Conservation (phyloP, 306 rosid genomes). For the Datisca glomerata region DNA sequence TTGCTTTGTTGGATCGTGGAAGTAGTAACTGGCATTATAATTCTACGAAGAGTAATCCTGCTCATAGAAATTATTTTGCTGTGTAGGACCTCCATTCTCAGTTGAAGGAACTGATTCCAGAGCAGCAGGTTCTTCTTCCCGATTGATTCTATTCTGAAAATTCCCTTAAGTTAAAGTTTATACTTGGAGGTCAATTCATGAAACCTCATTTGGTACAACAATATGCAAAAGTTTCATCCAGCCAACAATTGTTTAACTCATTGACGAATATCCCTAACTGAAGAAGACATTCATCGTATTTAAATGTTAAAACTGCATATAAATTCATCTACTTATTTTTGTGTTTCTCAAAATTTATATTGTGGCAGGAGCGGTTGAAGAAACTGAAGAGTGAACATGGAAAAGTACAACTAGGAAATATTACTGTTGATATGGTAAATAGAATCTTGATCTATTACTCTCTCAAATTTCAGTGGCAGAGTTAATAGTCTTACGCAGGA, state of each 20-base stretch:
- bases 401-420: constrained; percentile 75
- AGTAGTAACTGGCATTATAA: too few relatives aligned
- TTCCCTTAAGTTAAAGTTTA: too few relatives aligned
- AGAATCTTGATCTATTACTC: constrained; percentile 5
- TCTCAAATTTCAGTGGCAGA: constrained; percentile 1
- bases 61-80: constrained; percentile 9
- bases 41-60: too few relatives aligned
- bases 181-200: too few relatives aligned
- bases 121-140: constrained; percentile 60
- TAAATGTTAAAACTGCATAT: background rate
- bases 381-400: constrained; percentile 76
- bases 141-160: too few relatives aligned
- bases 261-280: too few relatives aligned
- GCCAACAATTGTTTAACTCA: too few relatives aligned
- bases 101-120: constrained; percentile 79
- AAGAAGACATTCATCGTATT: too few relatives aligned
- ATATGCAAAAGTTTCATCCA: too few relatives aligned
- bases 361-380: constrained; percentile 21
- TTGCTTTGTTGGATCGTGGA: too few relatives aligned
- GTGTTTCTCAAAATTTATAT: background rate
- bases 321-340: constrained; percentile 1
- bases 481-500: background rate
- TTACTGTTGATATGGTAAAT: constrained; percentile 81
- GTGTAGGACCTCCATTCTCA: constrained; percentile 80
- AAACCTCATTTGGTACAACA: too few relatives aligned